Conservation (phyloP, 768 basidiomycete genomes). For the Sporobolomyces pararoseus region DNA sequence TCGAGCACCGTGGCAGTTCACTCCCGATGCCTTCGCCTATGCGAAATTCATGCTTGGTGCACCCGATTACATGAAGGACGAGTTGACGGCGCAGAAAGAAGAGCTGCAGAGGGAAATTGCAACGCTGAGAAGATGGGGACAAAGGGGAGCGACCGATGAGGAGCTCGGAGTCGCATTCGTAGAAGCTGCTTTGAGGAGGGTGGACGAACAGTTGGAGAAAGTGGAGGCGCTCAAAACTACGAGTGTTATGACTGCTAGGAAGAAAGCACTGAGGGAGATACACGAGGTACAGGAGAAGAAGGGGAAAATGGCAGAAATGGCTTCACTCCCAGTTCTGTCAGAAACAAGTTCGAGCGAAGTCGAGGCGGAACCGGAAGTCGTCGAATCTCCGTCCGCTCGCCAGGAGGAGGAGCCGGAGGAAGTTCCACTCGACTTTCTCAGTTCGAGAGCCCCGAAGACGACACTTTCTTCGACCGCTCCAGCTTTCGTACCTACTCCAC, state of each 20-base stretch:
- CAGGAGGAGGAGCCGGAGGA: slow-evolving; percentile 10
- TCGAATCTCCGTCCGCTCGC: background rate
- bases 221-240: slow-evolving; percentile 65
- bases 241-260: slow-evolving; percentile 61
- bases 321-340: slow-evolving; percentile 48
- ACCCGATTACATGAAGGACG: slow-evolving; percentile 70
- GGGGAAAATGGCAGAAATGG: slow-evolving; percentile 60
- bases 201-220: slow-evolving; percentile 74
- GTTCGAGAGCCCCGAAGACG: background rate
- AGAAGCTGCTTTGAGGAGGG: slow-evolving; percentile 68
- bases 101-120: slow-evolving; percentile 69
- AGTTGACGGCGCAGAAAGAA: slow-evolving; percentile 68
- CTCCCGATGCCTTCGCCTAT: slow-evolving; percentile 81
- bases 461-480: background rate
- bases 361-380: slow-evolving; percentile 18
- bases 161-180: slow-evolving; percentile 74
- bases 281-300: slow-evolving; percentile 46
- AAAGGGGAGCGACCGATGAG: slow-evolving; percentile 53
- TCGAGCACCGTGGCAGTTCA: slow-evolving; percentile 90
- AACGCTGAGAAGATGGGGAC: slow-evolving; percentile 59
- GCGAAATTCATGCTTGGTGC: slow-evolving; percentile 96
- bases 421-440: slow-evolving; percentile 22
- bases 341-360: slow-evolving; percentile 31
- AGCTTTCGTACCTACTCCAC: slow-evolving; percentile 6
- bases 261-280: slow-evolving; percentile 55